These are phyloP conservation scores for Carpinus viminea DNA, from an alignment of 306 rosid species.

Conservation along the genomic window DNA sequence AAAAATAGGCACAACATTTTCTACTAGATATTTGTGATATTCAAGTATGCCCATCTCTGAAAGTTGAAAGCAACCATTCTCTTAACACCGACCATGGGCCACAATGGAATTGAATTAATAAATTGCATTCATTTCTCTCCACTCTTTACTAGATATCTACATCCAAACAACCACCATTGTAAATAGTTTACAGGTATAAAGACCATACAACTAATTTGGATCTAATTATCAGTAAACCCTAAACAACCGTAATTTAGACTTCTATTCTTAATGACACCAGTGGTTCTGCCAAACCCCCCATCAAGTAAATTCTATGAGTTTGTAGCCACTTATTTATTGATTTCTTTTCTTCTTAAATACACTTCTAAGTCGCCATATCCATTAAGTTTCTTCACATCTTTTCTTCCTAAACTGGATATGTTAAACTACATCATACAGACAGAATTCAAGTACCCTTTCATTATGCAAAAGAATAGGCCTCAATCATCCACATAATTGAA, in stretches of 20 bases:
- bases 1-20: background rate
- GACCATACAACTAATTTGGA: background rate
- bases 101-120: background rate
- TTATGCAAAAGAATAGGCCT: background rate
- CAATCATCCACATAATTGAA: background rate
- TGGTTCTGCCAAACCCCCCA: background rate
- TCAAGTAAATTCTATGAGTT: background rate
- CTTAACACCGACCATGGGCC: background rate
- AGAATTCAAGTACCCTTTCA: background rate
- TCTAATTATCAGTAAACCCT: background rate
- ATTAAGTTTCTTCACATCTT: background rate
- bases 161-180: background rate
- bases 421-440: background rate
- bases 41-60: background rate
- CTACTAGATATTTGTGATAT: background rate
- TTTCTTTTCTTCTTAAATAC: background rate
- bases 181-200: background rate
- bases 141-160: background rate
- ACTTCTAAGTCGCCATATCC: background rate
- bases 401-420: background rate
- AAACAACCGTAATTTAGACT: background rate
- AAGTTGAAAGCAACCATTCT: background rate
- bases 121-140: background rate
- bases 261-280: background rate
- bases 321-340: background rate